Percentiles rank a stretch among this genome's conserved stretches.
Conservation (phyloP, 1,284 basidiomycete species). For the Fomitopsis betulina region DNA sequence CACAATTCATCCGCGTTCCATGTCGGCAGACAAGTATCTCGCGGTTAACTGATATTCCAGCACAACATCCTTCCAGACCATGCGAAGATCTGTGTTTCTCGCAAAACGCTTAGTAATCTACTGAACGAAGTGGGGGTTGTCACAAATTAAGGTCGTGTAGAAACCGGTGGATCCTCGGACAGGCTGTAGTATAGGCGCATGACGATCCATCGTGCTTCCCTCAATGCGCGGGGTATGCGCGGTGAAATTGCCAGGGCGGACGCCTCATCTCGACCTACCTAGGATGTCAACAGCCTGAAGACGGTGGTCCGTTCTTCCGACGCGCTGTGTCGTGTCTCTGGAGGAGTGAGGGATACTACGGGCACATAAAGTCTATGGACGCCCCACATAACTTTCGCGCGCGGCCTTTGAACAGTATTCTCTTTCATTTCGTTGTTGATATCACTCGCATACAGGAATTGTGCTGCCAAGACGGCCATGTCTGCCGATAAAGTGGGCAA, state of each 20-base stretch:
- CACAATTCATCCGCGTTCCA: no score
- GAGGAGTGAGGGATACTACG: constrained; percentile 1
- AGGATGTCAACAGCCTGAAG: neutral
- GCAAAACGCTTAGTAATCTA: neutral
- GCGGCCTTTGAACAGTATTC: neutral
- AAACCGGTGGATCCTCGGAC: constrained; percentile 1
- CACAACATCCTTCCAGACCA: neutral
- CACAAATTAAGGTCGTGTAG: neutral
- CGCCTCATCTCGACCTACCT: neutral
- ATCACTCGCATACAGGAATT: neutral
- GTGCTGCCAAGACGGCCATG: neutral
- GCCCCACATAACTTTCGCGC: neutral
- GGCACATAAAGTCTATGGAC: neutral
- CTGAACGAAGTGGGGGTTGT: neutral
- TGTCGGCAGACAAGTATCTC: no score
- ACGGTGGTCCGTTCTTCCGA: constrained; percentile 5
- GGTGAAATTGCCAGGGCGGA: constrained; percentile 5
- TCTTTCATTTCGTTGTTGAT: neutral
- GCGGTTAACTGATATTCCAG: no score
- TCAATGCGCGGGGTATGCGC: constrained; percentile 2
- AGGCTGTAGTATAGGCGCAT: constrained; percentile 1
- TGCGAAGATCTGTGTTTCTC: neutral
- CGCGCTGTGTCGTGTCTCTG: neutral
- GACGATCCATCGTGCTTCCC: constrained; percentile 5
- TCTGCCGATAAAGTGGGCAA: constrained; percentile 2